Evolutionary conservation across 371 early-diverging fungal species (phyloP), one percentile per base, ranked within the genome.

Genomic region (Capniomyces stellatus): DNA sequence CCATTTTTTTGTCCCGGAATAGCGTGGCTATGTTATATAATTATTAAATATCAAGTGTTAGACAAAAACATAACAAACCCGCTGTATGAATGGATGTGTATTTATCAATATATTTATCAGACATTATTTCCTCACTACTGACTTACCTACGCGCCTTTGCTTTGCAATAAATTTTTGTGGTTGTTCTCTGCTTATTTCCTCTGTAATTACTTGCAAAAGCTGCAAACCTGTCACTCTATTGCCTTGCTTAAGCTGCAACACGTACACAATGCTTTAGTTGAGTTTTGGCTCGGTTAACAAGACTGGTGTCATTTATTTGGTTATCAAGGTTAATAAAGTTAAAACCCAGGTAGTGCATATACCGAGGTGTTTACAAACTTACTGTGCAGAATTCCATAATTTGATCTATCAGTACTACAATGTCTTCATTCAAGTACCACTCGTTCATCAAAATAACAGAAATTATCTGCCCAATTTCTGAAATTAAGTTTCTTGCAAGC

Each of bases 1-100:
- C 69, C 6, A 92, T 58, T 57, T 88, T 84, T 18, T 71, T 67
- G 66, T 90, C 90, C 42, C 87, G 74, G 63, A 90, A 92, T 29
- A 78, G 79, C 27, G 85, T 78, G 15, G 87, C 89, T 70, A 67
- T 51, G 12, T 29, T 3, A 22, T 4, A 19, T 18, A 21, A 48
- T 48, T 22, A 29, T 22, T 10, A 48, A 22, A n/a, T n/a, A n/a
- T n/a, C n/a, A n/a, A n/a, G n/a, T n/a, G n/a, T n/a, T n/a, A n/a
- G n/a, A n/a, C n/a, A n/a, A n/a, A n/a, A n/a, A n/a, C n/a, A n/a
- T n/a, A n/a, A n/a, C n/a, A n/a, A n/a, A n/a, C n/a, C n/a, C n/a
- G n/a, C n/a, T n/a, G n/a, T n/a, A n/a, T n/a, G n/a, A n/a, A n/a
- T n/a, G n/a, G n/a, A n/a, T n/a, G n/a, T n/a, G n/a, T n/a, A n/a